These are phyloP conservation scores for Coccomyxa sp. DNA, from an alignment of 139 green algal genomes.

Conservation along the genomic window DNA sequence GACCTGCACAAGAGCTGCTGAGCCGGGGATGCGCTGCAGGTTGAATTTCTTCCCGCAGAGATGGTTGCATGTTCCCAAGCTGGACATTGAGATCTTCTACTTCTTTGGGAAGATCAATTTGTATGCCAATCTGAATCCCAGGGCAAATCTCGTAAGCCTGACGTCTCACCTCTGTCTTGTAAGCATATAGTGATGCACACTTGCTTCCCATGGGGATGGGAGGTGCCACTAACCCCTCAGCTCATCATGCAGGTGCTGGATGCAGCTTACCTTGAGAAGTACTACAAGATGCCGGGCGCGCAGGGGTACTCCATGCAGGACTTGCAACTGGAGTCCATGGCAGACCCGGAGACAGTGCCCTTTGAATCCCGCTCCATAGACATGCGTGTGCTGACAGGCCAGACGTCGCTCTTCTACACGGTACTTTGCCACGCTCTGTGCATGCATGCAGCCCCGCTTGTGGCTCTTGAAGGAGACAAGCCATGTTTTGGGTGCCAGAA, in stretches of 20 bases:
- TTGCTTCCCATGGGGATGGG: background rate
- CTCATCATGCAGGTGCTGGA: constrained; percentile 2
- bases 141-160: constrained; percentile 2
- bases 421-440: background rate
- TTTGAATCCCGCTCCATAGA: background rate
- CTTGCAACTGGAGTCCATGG: constrained; percentile 1
- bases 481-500: background rate
- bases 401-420: constrained; percentile 2
- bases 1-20: no score
- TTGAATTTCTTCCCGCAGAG: background rate
- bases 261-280: background rate
- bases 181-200: background rate
- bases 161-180: background rate
- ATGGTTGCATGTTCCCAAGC: background rate
- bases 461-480: no score
- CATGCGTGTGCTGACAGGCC: constrained; percentile 3
- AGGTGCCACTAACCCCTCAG: background rate
- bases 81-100: constrained; percentile 9
- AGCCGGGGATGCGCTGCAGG: no score
- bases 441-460: no score
- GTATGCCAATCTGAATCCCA: background rate
- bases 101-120: constrained; percentile 1
- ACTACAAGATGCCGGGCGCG: background rate
- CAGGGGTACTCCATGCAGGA: background rate
- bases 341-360: background rate